phyloP scores from a whole-genome alignment of 2,329 filamentous ascomycete species.

The Colletotrichum navitas region DNA sequence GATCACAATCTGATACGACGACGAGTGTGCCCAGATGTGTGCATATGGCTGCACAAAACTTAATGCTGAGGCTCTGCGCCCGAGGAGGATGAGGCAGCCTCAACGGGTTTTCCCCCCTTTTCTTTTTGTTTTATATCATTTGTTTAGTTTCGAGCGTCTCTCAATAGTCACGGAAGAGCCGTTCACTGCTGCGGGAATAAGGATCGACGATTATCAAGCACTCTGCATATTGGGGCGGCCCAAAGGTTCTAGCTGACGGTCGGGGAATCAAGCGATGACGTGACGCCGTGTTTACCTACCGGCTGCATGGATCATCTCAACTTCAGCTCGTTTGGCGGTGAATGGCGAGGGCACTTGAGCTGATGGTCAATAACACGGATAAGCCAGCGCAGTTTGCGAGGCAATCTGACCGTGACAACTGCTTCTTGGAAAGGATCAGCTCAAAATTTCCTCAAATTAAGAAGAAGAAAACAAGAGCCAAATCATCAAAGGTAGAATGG shows the following conservation, averaged over 20 bases:
- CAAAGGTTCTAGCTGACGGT: conserved; percentile 10
- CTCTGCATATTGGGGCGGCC: conserved; percentile 1
- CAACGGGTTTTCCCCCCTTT: background rate
- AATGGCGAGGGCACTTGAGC: conserved; percentile 5
- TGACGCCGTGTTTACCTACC: background rate
- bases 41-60: background rate
- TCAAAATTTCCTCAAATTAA: background rate
- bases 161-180: background rate
- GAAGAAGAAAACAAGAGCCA: background rate
- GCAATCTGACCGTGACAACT: background rate
- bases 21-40: background rate
- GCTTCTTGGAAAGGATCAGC: background rate
- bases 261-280: background rate
- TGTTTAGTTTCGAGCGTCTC: background rate
- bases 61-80: conserved; percentile 9
- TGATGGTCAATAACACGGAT: conserved; percentile 3
- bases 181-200: background rate
- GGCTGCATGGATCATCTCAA: conserved; percentile 14
- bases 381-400: conserved; percentile 10
- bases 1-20: conserved; percentile 28
- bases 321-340: background rate
- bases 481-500: background rate
- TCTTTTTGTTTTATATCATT: too few species aligned
- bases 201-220: conserved; percentile 17
- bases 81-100: background rate